Evolutionary conservation across 805 yeast genomes (phyloP).

Genomic region (Hanseniaspora lachancei): DNA sequence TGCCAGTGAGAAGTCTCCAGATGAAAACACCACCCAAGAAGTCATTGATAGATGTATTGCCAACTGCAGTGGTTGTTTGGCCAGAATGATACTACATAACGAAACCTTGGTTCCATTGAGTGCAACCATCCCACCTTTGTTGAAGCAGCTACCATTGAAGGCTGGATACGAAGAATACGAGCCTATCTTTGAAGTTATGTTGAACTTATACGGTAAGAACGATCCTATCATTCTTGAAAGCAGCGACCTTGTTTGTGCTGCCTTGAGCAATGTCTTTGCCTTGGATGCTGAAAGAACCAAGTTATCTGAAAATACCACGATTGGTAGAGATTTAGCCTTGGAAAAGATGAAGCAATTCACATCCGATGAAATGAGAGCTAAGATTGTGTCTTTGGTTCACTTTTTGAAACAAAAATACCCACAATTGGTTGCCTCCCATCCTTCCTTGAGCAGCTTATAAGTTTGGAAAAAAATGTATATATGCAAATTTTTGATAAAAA

Average conservation of each 20-base stretch:
- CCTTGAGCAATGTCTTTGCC: conserved; percentile 57
- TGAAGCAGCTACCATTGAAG: conserved; percentile 70
- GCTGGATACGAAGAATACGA: conserved; percentile 86
- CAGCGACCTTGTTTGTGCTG: conserved; percentile 50
- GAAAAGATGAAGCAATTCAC: conserved; percentile 71
- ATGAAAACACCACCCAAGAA: conserved; percentile 61
- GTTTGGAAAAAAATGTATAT: conserved; percentile 13
- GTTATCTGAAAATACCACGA: conserved; percentile 56
- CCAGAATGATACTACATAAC: conserved; percentile 72
- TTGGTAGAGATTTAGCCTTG: conserved; percentile 74
- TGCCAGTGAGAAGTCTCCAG: conserved; percentile 58
- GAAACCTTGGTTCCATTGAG: conserved; percentile 61
- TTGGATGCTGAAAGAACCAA: conserved; percentile 65
- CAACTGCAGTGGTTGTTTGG: conserved; percentile 94
- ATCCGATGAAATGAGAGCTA: conserved; percentile 46
- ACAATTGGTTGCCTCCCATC: conserved; percentile 25
- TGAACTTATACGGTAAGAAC: conserved; percentile 54
- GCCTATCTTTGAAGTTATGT: conserved; percentile 70
- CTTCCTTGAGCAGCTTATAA: conserved; percentile 4
- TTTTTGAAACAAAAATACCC: conserved; percentile 51
- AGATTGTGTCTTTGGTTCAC: conserved; percentile 59
- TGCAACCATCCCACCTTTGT: conserved; percentile 59
- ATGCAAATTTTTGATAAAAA: conserved; percentile 13
- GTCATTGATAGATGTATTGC: conserved; percentile 74
- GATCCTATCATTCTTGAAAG: conserved; percentile 40